Percentiles rank a stretch among this genome's conserved stretches.
Evolutionary conservation across 768 basidiomycete species (phyloP).

Genomic region (Neoboletus magnificus): DNA sequence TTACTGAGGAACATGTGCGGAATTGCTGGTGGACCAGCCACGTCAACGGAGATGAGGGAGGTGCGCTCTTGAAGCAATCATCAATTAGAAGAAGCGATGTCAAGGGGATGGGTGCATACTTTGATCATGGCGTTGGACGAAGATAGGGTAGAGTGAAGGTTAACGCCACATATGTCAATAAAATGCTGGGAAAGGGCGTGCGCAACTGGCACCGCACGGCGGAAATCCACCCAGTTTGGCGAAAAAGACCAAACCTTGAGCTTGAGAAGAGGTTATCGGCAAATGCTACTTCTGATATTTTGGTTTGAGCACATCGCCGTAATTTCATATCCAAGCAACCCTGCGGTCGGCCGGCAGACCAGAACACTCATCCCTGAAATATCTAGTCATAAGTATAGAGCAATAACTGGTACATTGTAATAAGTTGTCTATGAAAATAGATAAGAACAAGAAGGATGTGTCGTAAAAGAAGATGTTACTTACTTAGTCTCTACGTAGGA

Average conservation of each 20-base stretch:
- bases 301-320: not conserved
- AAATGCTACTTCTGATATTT: not conserved
- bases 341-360: not conserved
- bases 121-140: conserved; percentile 4
- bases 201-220: conserved; percentile 3
- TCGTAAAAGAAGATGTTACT: conserved; percentile 30
- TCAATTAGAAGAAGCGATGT: conserved; percentile 19
- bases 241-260: conserved; percentile 14
- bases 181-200: not conserved
- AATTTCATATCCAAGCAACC: conserved; percentile 4
- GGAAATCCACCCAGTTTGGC: not conserved
- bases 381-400: conserved; percentile 11
- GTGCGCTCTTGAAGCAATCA: conserved; percentile 1
- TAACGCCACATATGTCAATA: conserved; percentile 18
- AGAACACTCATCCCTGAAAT: conserved; percentile 13
- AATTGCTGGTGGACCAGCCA: not conserved
- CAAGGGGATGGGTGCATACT: conserved; percentile 9
- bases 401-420: conserved; percentile 23
- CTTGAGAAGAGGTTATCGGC: conserved; percentile 5
- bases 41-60: conserved; percentile 25
- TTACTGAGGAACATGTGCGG: not conserved
- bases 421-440: conserved; percentile 10
- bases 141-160: conserved; percentile 1
- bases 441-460: conserved; percentile 1
- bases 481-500: conserved; percentile 58